Evolutionary conservation across 495 filamentous ascomycete species (phyloP), one percentile per base, ranked within the genome.

Genomic region (Neurospora sp.): DNA sequence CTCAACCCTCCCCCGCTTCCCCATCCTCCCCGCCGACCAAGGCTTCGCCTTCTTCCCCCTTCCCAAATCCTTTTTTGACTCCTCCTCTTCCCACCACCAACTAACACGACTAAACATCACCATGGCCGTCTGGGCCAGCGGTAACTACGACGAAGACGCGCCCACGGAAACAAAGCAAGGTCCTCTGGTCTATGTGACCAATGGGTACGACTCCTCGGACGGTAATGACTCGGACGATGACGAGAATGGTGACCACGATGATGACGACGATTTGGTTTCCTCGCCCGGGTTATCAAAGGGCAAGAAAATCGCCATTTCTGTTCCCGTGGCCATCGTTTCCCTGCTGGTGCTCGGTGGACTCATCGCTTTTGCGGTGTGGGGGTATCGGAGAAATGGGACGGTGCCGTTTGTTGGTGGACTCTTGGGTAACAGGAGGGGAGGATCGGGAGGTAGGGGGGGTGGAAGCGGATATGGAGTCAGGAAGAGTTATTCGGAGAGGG

Each of bases 381-480:
- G 16, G 10, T 78, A 22, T 79, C 74, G 76, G 38, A 44, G 42
- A 35, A 53, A 70, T 3, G 79, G 79, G n/a, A 44, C 22, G 0
- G 22, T 74, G 69, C 75, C 75, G 27, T 3, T 76, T 6, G 10
- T 79, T 39, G 78, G 78, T 38, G 72, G 68, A 44, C 39, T 72
- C 18, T 68, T 31, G 1, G 37, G 48, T n/a, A 53, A 27, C 5
- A 61, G 68, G 27, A 27, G 38, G 4, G 39, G 44, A 53, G 65
- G 39, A 10, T n/a, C 69, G 0, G 31, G 38, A 4, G 71, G 72
- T 22, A 61, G 73, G 45, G 53, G 37, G 73, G 59, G 38, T 37
- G 45, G 69, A 14, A 69, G 72, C 71, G 79, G 79, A 48, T 79
- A 81, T 39, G 79, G 79, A n/a, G 75, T 74, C 16, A 61, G 78